Conservation (phyloP, 371 early-diverging fungal species). For the Mortierella sp. region DNA sequence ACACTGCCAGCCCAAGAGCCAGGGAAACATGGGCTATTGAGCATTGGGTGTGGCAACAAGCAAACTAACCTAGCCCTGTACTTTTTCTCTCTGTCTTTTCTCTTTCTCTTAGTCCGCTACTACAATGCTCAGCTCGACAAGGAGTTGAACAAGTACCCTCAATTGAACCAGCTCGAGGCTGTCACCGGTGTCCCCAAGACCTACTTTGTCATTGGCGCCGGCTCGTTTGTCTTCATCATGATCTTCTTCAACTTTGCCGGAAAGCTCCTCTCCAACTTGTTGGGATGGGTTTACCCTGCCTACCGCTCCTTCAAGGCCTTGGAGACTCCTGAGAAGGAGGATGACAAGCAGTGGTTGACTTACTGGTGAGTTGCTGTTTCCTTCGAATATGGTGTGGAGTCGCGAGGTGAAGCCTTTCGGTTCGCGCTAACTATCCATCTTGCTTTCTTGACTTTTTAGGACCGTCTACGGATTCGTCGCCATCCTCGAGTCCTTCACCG, state of each 20-base stretch:
- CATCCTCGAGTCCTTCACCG: slow-evolving; percentile 87
- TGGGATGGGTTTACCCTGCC: slow-evolving; percentile 93
- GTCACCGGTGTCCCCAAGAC: slow-evolving; percentile 86
- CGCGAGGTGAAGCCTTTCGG: background rate
- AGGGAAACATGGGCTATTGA: no score
- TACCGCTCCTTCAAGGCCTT: slow-evolving; percentile 94
- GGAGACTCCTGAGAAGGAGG: slow-evolving; percentile 78
- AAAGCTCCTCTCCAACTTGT: slow-evolving; percentile 79
- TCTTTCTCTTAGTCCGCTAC: slow-evolving; percentile 36
- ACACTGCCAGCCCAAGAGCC: no score
- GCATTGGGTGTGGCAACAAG: no score
- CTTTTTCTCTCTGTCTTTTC: background rate
- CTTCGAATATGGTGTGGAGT: background rate
- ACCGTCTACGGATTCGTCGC: slow-evolving; percentile 88
- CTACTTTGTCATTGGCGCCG: slow-evolving; percentile 74
- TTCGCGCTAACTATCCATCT: no score
- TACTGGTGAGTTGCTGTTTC: slow-evolving; percentile 63
- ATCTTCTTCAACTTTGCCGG: slow-evolving; percentile 92
- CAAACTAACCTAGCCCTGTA: no score
- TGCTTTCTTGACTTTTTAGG: slow-evolving; percentile 65
- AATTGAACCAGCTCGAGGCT: slow-evolving; percentile 72
- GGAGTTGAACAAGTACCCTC: slow-evolving; percentile 75
- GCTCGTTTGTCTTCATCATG: slow-evolving; percentile 68
- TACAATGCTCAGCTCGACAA: slow-evolving; percentile 72
- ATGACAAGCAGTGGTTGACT: slow-evolving; percentile 92